A percentile compares a stretch with the other conserved stretches of the same genome.
Conservation (phyloP, 768 basidiomycete species). For the Sporobolomyces phaffii region DNA sequence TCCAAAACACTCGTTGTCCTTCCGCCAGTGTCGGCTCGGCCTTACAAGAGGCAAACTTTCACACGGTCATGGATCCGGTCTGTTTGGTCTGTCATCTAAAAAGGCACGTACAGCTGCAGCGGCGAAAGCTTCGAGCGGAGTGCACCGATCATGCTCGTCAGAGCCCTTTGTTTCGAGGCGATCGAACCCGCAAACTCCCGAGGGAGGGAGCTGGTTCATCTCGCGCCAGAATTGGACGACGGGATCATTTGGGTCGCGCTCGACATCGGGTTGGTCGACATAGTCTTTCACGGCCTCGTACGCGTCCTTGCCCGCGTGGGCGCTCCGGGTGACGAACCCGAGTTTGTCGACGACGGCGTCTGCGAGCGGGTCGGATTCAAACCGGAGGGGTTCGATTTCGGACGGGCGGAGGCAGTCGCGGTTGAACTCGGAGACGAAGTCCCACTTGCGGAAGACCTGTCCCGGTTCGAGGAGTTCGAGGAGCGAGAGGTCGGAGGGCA, state of each 20-base stretch:
- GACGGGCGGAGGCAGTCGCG: conserved; percentile 2
- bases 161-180: no score
- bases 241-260: conserved; percentile 39
- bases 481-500: conserved; percentile 1
- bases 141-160: background rate
- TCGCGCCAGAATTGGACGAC: conserved; percentile 42
- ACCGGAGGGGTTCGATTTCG: conserved; percentile 31
- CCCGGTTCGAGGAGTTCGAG: background rate
- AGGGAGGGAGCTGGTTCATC: conserved; percentile 36
- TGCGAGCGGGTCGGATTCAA: conserved; percentile 39
- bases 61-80: background rate
- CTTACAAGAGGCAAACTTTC: background rate
- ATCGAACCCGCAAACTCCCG: conserved; percentile 1
- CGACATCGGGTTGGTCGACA: conserved; percentile 24
- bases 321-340: conserved; percentile 24
- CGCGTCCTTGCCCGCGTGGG: conserved; percentile 43
- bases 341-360: conserved; percentile 42
- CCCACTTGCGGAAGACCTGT: conserved; percentile 10
- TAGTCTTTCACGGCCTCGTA: conserved; percentile 38
- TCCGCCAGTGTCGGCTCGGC: conserved; percentile 35
- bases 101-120: no score
- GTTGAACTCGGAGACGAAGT: conserved; percentile 22
- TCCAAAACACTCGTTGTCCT: conserved; percentile 46
- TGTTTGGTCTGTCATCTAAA: no score
- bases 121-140: conserved; percentile 2